phyloP scores from a whole-genome alignment of 768 basidiomycete species.

The Clathrus columnatus region DNA sequence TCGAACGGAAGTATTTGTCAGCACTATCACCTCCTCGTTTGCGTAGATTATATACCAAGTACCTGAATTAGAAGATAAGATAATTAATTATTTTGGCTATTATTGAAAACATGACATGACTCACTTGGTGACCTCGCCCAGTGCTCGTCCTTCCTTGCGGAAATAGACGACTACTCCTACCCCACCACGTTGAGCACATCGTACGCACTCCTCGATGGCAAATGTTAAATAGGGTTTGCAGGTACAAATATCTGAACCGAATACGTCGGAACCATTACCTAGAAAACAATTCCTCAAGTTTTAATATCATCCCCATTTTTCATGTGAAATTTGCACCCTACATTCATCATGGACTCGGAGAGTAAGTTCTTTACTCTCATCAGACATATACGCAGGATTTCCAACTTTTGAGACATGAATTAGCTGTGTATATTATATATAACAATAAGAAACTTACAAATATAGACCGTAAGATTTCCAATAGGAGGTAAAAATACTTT shows the following conservation, averaged over 20 bases:
- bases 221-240: slow-evolving; percentile 91
- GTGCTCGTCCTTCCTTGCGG: slow-evolving; percentile 85
- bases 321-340: too few relatives aligned
- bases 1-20: slow-evolving; percentile 88
- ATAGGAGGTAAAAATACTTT: slow-evolving; percentile 95
- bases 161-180: slow-evolving; percentile 93
- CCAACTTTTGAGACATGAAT: slow-evolving; percentile 48
- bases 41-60: slow-evolving; percentile 92
- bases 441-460: slow-evolving; percentile 42
- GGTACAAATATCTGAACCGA: slow-evolving; percentile 87
- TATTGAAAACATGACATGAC: too few relatives aligned
- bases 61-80: slow-evolving; percentile 31
- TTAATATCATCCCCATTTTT: too few relatives aligned
- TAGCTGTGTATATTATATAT: not conserved
- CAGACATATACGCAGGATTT: slow-evolving; percentile 66
- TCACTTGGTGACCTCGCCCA: slow-evolving; percentile 90
- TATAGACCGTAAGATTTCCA: slow-evolving; percentile 84
- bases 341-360: slow-evolving; percentile 93
- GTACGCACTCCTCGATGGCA: slow-evolving; percentile 90
- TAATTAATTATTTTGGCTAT: not conserved
- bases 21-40: slow-evolving; percentile 93
- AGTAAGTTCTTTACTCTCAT: slow-evolving; percentile 72
- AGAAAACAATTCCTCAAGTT: not conserved
- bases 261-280: slow-evolving; percentile 94
- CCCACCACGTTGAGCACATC: slow-evolving; percentile 72